These are phyloP conservation scores for Neoboletus brunneissimus DNA, from an alignment of 768 basidiomycete genomes.

Conservation along the genomic window DNA sequence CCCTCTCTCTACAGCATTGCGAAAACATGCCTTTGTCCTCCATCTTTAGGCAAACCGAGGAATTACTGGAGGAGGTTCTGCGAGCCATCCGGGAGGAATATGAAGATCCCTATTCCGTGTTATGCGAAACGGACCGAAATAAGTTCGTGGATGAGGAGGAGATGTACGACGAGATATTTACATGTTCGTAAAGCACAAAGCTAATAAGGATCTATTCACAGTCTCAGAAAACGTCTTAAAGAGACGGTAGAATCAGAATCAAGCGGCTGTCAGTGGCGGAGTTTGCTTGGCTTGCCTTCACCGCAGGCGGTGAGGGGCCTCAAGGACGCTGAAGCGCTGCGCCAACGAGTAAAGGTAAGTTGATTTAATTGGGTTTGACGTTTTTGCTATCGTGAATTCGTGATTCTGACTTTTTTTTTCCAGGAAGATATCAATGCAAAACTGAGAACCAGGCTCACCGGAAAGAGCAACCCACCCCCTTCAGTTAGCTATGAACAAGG, in stretches of 20 bases:
- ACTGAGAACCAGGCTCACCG: not conserved
- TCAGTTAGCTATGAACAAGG: not conserved
- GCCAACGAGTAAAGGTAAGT: constrained; percentile 4
- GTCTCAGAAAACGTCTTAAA: constrained; percentile 8
- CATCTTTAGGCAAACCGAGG: not conserved
- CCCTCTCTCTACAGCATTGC: not conserved
- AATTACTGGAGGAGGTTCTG: not conserved
- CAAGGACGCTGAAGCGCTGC: constrained; percentile 4
- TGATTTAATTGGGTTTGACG: too few relatives aligned
- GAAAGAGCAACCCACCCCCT: not conserved
- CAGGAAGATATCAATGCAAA: constrained; percentile 6
- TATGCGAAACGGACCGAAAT: constrained; percentile 3
- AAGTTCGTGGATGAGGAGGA: constrained; percentile 1
- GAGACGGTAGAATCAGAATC: not conserved
- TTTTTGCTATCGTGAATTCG: not conserved
- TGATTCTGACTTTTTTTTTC: not conserved
- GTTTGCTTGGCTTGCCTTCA: constrained; percentile 9
- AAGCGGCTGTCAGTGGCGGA: not conserved
- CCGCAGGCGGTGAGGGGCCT: not conserved
- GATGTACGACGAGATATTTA: not conserved
- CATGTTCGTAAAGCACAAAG: not conserved
- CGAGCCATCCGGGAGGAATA: not conserved
- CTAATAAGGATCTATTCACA: not conserved
- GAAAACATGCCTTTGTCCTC: constrained; percentile 8
- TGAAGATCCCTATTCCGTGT: not conserved